Evolutionary conservation across 768 basidiomycete genomes (phyloP), one percentile per base, ranked within the genome.

Genomic region (Hericium alpestre): DNA sequence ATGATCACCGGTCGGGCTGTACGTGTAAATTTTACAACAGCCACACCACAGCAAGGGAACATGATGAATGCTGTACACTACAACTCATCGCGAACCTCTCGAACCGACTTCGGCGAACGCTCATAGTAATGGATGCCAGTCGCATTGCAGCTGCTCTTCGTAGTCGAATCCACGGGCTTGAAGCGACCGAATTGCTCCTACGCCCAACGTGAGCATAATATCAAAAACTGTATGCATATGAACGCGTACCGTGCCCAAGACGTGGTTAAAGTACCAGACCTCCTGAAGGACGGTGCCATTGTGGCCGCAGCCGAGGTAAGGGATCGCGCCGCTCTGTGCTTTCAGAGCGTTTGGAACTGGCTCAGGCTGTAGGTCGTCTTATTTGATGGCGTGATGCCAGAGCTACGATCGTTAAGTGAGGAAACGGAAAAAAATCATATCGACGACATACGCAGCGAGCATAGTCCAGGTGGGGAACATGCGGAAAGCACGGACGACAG

Each of bases 241-340:
- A 5, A 18, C 38, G 70, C 78, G 56, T 60, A 82, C 81, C n/a
- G 79, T 79, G 56, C 86, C 86, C 55, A 75, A 68, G 41, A 87
- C 82, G 65, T 88, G 85, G 63, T 75, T 78, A 67, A 81, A 86
- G 63, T 88, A 85, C 81, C 81, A 86, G 37, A 84, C 79, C 63
- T 87, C 84, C 10, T 76, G 69, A 5, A 86, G 71, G 46, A 76
- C 70, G 22, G 81, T 82, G 0, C 81, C 80, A 62, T 82, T 79
- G 15, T 68, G 64, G 5, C 61, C 70, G 67, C 84, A 87, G 23
- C 85, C 85, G 49, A 88, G 73, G 70, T 75, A 87, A 15, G 86
- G 86, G 23, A 81, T 65, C 13, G 76, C 78, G 11, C 84, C 84
- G 3, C 78, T 82, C 61, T 83, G 84, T 0, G 77, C 71, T 57